These are phyloP conservation scores for Eimeria sp. DNA, from an alignment of 169 alveolate genomes.

Conservation along the genomic window DNA sequence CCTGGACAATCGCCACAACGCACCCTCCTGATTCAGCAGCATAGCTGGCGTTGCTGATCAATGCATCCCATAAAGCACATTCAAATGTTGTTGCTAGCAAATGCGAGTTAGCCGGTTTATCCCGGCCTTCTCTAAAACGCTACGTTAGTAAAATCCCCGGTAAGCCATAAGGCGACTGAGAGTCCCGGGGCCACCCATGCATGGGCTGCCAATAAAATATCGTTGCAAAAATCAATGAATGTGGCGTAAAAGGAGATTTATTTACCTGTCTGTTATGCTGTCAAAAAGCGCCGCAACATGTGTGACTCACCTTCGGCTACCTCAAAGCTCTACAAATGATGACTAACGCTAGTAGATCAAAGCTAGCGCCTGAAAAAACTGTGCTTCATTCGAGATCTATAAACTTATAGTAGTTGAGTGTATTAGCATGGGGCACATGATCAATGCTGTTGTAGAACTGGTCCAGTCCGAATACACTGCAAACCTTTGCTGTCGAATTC, in stretches of 20 bases:
- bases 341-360: background rate
- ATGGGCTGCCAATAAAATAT: background rate
- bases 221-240: background rate
- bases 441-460: constrained; percentile 48
- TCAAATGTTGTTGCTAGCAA: background rate
- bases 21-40: background rate
- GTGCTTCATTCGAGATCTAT: constrained; percentile 15
- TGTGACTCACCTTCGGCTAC: background rate
- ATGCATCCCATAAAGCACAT: background rate
- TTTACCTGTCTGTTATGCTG: background rate
- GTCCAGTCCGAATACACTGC: constrained; percentile 65
- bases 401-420: constrained; percentile 60
- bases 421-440: constrained; percentile 73
- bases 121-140: background rate
- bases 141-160: background rate
- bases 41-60: background rate
- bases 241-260: background rate
- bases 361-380: background rate
- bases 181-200: background rate
- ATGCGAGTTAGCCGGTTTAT: background rate
- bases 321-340: background rate
- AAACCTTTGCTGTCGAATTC: constrained; percentile 67
- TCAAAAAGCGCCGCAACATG: background rate
- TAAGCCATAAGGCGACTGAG: background rate
- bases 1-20: background rate